Conservation (phyloP, 2,329 filamentous ascomycete species). For the Colletotrichum nymphaeae region DNA sequence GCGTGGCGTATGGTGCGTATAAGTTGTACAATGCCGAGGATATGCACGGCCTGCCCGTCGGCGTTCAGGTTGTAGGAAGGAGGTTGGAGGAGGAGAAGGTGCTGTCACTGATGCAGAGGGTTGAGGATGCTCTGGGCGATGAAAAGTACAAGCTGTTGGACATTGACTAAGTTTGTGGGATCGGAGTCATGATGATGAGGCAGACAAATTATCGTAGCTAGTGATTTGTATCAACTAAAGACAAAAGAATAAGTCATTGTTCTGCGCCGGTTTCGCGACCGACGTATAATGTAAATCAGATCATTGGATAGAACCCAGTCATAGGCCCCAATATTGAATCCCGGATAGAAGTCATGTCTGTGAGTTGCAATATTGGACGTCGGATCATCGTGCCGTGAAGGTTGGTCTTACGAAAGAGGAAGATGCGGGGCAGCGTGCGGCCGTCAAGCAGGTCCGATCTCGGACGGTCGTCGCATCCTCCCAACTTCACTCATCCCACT, state of each 20-base stretch:
- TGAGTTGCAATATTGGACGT: not conserved
- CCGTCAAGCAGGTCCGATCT: slow-evolving; percentile 34
- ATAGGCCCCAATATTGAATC: not conserved
- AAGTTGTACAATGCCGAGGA: slow-evolving; percentile 83
- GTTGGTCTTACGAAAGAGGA: not conserved
- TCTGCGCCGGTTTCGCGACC: slow-evolving; percentile 8
- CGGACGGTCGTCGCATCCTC: slow-evolving; percentile 24
- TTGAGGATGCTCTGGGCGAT: slow-evolving; percentile 78
- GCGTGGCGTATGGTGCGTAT: slow-evolving; percentile 84
- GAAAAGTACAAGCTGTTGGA: slow-evolving; percentile 64
- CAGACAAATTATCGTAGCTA: not conserved
- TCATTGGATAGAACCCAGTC: not conserved
- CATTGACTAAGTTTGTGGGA: slow-evolving; percentile 49
- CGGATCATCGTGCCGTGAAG: not conserved
- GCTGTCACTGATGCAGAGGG: slow-evolving; percentile 79
- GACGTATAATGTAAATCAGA: not conserved
- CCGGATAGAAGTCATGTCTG: not conserved
- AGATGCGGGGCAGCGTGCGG: slow-evolving; percentile 8
- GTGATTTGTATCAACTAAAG: not conserved
- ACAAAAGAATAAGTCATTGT: not conserved
- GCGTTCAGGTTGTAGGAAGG: slow-evolving; percentile 84
- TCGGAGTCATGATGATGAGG: too few relatives aligned
- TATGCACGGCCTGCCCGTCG: slow-evolving; percentile 91
- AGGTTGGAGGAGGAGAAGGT: slow-evolving; percentile 91
- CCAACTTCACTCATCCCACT: slow-evolving; percentile 27